phyloP scores from a whole-genome alignment of 139 green algal species.

The Tetradesmus lagerheimii region DNA sequence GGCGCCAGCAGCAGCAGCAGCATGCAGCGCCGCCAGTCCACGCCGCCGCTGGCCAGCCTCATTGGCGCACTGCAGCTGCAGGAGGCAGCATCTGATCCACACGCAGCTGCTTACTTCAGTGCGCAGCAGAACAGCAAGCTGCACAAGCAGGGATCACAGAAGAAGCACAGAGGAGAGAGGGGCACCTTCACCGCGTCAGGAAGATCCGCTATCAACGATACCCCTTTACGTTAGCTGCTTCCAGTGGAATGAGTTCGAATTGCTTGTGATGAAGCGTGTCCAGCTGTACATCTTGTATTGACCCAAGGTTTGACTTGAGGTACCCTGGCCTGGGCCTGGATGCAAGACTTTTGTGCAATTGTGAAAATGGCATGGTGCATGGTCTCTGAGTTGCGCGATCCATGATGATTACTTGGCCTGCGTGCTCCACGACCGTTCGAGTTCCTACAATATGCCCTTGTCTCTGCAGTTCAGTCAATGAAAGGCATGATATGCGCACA shows the following conservation, averaged over 20 bases:
- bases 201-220: background rate
- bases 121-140: constrained; percentile 48
- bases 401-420: background rate
- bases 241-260: background rate
- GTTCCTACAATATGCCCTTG: background rate
- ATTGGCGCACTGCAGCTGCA: constrained; percentile 24
- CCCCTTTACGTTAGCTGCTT: background rate
- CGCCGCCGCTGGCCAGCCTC: constrained; percentile 28
- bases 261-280: background rate
- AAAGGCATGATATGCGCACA: too few species aligned
- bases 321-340: background rate
- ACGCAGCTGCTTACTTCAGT: constrained; percentile 56
- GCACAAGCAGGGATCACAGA: background rate
- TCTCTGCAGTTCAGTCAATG: too few species aligned
- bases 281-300: background rate
- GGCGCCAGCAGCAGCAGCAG: constrained; percentile 27
- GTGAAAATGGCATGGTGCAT: too few species aligned
- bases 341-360: too few species aligned
- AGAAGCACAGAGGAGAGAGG: constrained; percentile 38
- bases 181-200: constrained; percentile 38
- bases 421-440: background rate
- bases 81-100: constrained; percentile 35
- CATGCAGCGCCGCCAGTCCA: background rate
- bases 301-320: background rate
- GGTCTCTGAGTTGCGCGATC: too few species aligned